Conservation (phyloP, 2,329 filamentous ascomycete genomes). For the Calonectria hongkongensis region DNA sequence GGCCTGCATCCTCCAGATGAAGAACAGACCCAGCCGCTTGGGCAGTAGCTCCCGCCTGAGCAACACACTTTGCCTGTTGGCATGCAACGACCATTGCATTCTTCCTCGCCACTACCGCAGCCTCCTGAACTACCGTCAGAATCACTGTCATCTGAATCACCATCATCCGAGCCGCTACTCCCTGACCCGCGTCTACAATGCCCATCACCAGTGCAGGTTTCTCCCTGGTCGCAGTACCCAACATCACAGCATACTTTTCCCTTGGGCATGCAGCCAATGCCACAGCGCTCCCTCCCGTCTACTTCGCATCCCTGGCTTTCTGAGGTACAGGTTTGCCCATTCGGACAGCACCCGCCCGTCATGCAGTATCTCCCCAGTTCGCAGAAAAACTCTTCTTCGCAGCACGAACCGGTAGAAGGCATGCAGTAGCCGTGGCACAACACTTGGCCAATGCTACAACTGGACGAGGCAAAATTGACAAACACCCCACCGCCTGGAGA, state of each 20-base stretch:
- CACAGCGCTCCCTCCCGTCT: background rate
- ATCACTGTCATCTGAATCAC: background rate
- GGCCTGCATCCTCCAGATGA: slow-evolving; percentile 24
- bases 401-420: background rate
- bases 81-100: slow-evolving; percentile 11
- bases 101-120: slow-evolving; percentile 13
- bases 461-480: background rate
- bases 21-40: slow-evolving; percentile 20
- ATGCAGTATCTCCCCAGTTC: slow-evolving; percentile 8
- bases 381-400: slow-evolving; percentile 10
- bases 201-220: background rate
- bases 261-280: slow-evolving; percentile 7
- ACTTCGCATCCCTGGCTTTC: background rate
- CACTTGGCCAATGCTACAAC: background rate
- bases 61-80: slow-evolving; percentile 17
- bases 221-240: background rate
- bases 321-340: background rate
- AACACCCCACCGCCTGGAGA: background rate
- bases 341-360: background rate
- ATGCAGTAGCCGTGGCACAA: slow-evolving; percentile 2
- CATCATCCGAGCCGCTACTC: background rate
- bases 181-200: background rate
- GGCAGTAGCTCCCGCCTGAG: slow-evolving; percentile 5
- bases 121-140: background rate
- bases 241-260: slow-evolving; percentile 5